phyloP scores from a whole-genome alignment of 352 stramenopile species.

The Thraustochytrium striatum region DNA sequence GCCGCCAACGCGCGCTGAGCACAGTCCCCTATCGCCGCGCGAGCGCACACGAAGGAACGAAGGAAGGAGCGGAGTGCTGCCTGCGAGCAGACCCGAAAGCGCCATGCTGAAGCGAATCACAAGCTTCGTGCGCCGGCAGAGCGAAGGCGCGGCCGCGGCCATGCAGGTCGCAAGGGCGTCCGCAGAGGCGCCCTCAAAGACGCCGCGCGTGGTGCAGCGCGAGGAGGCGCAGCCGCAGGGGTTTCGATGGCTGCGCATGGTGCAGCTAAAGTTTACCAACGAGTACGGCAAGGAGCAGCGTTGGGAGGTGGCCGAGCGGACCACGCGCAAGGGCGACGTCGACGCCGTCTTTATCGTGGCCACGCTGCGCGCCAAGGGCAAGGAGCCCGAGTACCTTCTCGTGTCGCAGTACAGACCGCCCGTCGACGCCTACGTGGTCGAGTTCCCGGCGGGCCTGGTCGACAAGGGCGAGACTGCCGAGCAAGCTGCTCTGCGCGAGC shows the following conservation, averaged over 20 bases:
- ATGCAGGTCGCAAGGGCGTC: background rate
- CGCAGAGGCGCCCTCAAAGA: background rate
- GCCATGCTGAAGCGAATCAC: too few relatives aligned
- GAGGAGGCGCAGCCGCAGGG: background rate
- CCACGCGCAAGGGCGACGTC: background rate
- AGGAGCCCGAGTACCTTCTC: slow-evolving; percentile 60
- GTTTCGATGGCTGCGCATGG: slow-evolving; percentile 35
- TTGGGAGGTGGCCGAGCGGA: slow-evolving; percentile 44
- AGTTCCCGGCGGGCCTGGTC: slow-evolving; percentile 84
- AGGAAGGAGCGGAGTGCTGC: background rate
- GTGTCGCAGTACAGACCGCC: slow-evolving; percentile 85
- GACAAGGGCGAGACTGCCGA: slow-evolving; percentile 70
- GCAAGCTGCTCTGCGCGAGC: slow-evolving; percentile 69
- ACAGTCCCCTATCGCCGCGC: background rate
- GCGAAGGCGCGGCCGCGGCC: background rate
- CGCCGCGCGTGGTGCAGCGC: background rate
- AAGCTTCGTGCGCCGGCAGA: background rate
- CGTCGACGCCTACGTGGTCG: slow-evolving; percentile 71
- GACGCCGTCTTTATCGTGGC: slow-evolving; percentile 43
- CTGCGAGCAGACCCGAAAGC: background rate
- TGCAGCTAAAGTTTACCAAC: slow-evolving; percentile 26
- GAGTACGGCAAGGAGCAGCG: background rate
- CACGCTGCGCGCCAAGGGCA: background rate
- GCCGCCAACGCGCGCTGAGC: background rate
- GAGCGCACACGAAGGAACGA: background rate